These are phyloP conservation scores for Exophiala alcalophila DNA, from an alignment of 2,329 filamentous ascomycete genomes.

Conservation along the genomic window DNA sequence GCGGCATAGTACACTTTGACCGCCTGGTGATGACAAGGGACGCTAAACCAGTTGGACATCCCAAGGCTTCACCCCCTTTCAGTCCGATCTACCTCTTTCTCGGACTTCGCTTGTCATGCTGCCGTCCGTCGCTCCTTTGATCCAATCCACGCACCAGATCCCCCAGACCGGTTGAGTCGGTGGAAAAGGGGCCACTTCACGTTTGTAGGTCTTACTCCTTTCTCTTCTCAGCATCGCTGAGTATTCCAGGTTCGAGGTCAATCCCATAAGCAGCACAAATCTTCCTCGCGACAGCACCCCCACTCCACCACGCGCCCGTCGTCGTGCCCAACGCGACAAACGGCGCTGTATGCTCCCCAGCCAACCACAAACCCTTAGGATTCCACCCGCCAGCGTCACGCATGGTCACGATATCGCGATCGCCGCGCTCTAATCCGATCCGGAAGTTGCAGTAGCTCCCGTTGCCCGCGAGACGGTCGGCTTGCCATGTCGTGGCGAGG, in stretches of 20 bases:
- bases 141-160: no score
- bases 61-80: no score
- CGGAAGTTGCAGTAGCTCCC: conserved; percentile 87
- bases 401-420: conserved; percentile 66
- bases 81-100: no score
- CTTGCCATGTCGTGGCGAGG: conserved; percentile 73
- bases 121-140: no score
- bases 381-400: conserved; percentile 45
- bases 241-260: conserved; percentile 3
- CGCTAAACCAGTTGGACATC: no score
- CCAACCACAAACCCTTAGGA: conserved; percentile 70
- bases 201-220: conserved; percentile 11
- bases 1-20: no score
- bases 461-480: conserved; percentile 73
- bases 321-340: conserved; percentile 86
- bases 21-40: no score
- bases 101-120: no score
- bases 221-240: conserved; percentile 1
- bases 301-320: conserved; percentile 89
- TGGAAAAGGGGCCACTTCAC: neutral
- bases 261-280: conserved; percentile 30
- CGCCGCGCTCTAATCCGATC: conserved; percentile 66
- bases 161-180: no score
- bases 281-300: conserved; percentile 69
- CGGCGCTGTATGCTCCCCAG: conserved; percentile 85